A percentile compares a stretch with the other conserved stretches of the same genome.
Evolutionary conservation across 2,329 filamentous ascomycete genomes (phyloP).

Genomic region (Talaromyces sp.): DNA sequence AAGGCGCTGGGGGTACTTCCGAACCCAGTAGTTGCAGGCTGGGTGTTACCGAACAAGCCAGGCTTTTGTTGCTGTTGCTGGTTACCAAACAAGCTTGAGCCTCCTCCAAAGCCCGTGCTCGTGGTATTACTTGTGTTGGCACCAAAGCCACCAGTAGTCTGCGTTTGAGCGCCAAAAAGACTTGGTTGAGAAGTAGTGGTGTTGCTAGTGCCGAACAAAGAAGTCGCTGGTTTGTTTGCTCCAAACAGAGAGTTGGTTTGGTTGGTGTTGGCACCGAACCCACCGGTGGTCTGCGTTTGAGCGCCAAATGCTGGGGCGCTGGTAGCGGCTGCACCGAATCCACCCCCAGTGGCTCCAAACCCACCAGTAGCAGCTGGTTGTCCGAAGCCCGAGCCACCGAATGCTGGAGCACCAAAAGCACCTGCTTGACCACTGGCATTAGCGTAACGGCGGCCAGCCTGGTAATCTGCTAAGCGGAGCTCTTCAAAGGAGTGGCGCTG

Average conservation of each 20-base stretch:
- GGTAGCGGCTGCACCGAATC: constrained; percentile 28
- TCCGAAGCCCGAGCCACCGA: constrained; percentile 48
- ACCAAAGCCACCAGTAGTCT: constrained; percentile 31
- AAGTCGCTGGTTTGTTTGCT: constrained; percentile 40
- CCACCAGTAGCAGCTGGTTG: constrained; percentile 39
- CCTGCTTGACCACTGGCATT: constrained; percentile 76
- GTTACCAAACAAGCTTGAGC: constrained; percentile 43
- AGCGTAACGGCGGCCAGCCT: constrained; percentile 77
- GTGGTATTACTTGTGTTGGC: constrained; percentile 26
- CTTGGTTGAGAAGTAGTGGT: constrained; percentile 34
- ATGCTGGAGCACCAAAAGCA: constrained; percentile 70
- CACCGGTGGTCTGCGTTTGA: constrained; percentile 38
- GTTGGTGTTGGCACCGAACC: constrained; percentile 32
- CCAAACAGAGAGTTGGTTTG: constrained; percentile 42
- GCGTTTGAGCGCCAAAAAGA: constrained; percentile 41
- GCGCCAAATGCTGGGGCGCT: constrained; percentile 41
- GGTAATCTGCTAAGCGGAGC: constrained; percentile 79
- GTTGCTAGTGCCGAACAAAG: constrained; percentile 35
- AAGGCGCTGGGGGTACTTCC: constrained; percentile 30
- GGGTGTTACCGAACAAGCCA: constrained; percentile 34
- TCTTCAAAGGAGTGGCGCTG: constrained; percentile 87
- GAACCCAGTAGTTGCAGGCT: constrained; percentile 27
- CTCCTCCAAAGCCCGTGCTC: constrained; percentile 30
- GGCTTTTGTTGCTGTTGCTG: constrained; percentile 35
- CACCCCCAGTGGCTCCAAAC: constrained; percentile 37